phyloP scores from a whole-genome alignment of 495 filamentous ascomycete genomes.

The Daldinia decipiens region DNA sequence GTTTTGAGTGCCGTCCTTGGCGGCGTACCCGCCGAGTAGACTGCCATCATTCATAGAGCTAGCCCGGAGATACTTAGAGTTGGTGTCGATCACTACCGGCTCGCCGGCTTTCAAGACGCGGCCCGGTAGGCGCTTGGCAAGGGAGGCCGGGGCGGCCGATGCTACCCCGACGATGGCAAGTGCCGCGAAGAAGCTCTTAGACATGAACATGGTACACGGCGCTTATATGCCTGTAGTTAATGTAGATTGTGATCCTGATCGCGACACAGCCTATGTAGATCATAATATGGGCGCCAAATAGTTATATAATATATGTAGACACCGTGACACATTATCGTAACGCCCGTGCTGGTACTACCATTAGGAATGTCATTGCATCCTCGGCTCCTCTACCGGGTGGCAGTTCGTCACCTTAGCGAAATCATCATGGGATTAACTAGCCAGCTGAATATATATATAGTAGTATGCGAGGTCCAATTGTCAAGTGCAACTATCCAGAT shows the following conservation, averaged over 20 bases:
- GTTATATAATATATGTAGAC: neutral
- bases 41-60: constrained; percentile 53
- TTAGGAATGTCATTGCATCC: constrained; percentile 6
- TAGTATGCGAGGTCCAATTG: constrained; percentile 30
- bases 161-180: constrained; percentile 10
- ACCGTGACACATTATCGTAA: neutral
- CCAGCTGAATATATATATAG: neutral
- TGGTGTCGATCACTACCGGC: constrained; percentile 45
- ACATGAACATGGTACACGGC: constrained; percentile 24
- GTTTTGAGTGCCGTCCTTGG: constrained; percentile 48
- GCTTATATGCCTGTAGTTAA: neutral
- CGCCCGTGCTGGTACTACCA: neutral
- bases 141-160: constrained; percentile 15
- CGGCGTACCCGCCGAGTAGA: constrained; percentile 58
- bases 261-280: neutral
- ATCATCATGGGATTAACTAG: constrained; percentile 7
- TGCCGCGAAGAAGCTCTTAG: constrained; percentile 8
- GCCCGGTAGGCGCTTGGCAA: constrained; percentile 28
- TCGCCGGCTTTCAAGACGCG: constrained; percentile 36
- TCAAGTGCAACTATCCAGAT: constrained; percentile 25
- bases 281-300: constrained; percentile 10
- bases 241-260: constrained; percentile 1
- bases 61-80: constrained; percentile 61
- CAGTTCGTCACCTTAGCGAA: constrained; percentile 2
- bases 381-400: neutral